Percentiles rank a stretch among this genome's conserved stretches.
phyloP scores from a whole-genome alignment of 202 grass and related monocot genomes.

The Saccharum hybrid region DNA sequence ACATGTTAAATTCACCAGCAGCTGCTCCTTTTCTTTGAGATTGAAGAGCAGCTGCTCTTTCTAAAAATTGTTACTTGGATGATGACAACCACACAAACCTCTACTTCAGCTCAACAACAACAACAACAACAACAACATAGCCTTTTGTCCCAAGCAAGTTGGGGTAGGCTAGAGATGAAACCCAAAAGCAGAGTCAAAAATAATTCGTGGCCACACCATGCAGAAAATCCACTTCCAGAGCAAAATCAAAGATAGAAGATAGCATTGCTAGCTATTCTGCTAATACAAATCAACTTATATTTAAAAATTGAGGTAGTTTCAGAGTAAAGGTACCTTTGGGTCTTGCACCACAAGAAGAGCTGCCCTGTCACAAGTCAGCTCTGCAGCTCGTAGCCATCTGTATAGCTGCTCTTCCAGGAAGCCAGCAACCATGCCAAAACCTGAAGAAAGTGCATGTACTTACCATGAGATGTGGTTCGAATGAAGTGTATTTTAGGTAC shows the following conservation, averaged over 20 bases:
- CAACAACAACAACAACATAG: too few species aligned
- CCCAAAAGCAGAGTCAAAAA: neutral
- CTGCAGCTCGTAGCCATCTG: conserved; percentile 91
- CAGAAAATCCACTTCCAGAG: neutral
- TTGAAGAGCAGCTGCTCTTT: neutral
- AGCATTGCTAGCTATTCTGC: neutral
- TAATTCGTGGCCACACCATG: neutral
- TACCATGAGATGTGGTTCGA: neutral
- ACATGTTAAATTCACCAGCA: neutral
- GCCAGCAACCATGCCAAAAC: conserved; percentile 81
- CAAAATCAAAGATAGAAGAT: neutral
- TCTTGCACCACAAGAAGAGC: conserved; percentile 91
- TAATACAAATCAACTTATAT: neutral
- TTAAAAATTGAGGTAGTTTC: neutral
- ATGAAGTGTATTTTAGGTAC: neutral
- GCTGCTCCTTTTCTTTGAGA: neutral
- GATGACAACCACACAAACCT: neutral
- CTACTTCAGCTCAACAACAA: neutral
- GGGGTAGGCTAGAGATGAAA: too few species aligned
- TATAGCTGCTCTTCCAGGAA: conserved; percentile 89
- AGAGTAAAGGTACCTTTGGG: conserved; percentile 67
- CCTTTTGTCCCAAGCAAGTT: too few species aligned
- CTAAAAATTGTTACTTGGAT: neutral
- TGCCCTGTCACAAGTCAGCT: conserved; percentile 92
- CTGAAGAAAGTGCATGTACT: conserved; percentile 38